Conservation (phyloP, 768 basidiomycete species). For the Coprinopsis sp. region DNA sequence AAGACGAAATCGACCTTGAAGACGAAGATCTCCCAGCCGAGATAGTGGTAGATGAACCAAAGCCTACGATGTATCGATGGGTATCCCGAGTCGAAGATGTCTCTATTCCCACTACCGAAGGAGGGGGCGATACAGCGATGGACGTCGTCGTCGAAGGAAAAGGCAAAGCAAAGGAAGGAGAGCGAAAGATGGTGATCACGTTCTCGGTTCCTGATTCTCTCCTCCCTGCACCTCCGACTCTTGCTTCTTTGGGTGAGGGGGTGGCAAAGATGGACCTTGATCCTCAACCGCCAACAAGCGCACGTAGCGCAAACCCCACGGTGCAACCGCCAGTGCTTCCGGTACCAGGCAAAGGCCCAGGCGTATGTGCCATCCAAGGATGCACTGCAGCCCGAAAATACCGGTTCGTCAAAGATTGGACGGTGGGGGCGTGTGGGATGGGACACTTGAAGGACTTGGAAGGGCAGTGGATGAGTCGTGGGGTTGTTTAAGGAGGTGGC, state of each 20-base stretch:
- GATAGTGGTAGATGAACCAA: slow-evolving; percentile 23
- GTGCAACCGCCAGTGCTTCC: slow-evolving; percentile 1
- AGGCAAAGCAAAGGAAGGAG: neutral
- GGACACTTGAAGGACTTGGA: slow-evolving; percentile 58
- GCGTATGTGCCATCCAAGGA: slow-evolving; percentile 52
- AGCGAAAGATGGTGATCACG: slow-evolving; percentile 7
- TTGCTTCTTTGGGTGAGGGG: neutral
- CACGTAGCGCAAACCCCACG: neutral
- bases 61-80: slow-evolving; percentile 69
- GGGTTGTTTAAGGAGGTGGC: too few relatives aligned
- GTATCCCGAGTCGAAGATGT: slow-evolving; percentile 37
- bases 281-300: slow-evolving; percentile 3
- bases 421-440: slow-evolving; percentile 64
- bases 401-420: slow-evolving; percentile 58
- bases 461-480: too few relatives aligned
- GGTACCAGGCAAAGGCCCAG: slow-evolving; percentile 17
- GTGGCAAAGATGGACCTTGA: slow-evolving; percentile 6
- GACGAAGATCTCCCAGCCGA: slow-evolving; percentile 29
- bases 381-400: slow-evolving; percentile 58
- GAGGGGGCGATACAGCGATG: neutral
- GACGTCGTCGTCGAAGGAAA: slow-evolving; percentile 14
- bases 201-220: slow-evolving; percentile 10
- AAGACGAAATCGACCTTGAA: slow-evolving; percentile 36
- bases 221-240: slow-evolving; percentile 1
- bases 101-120: neutral